Base-by-base conservation (phyloP, 768 basidiomycete genomes). In the Serendipita sp. region DNA sequence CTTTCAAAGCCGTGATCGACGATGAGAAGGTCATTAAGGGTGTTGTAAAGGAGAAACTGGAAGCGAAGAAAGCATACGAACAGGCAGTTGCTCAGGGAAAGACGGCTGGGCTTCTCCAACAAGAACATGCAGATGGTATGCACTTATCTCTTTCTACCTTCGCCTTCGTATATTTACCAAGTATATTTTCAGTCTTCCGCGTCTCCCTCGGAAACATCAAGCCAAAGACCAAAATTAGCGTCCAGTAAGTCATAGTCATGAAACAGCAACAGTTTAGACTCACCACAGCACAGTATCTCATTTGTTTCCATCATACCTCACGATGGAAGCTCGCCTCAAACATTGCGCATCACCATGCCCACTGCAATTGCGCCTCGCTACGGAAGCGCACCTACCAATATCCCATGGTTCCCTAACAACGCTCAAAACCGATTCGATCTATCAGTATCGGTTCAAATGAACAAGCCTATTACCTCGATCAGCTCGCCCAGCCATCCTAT, bases 1-100 rank as follows among this genome's bases (percentile, higher is more conserved):
- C 77, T 0, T 85, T 85, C 68, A 73, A 77, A 38, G 77, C 84
- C 71, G 73, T 73, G 44, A 74, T 76, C 10, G 74, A 75, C 13
- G 77, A 82, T 66, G 79, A 77, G 4, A 71, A 76, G 0, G 67
- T 74, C 3, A 70, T 85, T 2, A 66, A 71, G 8, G 84, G 81
- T 3, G 70, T 78, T 38, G 3, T 60, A n/a, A 60, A 60, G 30
- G 56, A 69, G 65, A 69, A 67, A 66, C 54, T 48, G 32, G 54
- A 67, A 45, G 69, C 68, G 3, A 64, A 47, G 47, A 8, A 44
- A 23, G 45, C 18, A 34, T 69, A 66, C 34, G 66, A 69, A 8
- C 23, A 68, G 3, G 69, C 69, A 0, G 47, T 67, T 28, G 15
- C 63, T 35, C 45, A 56, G 2, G 69, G 68, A 11, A 67, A 66